Base-by-base conservation (phyloP, 805 yeast species). In the Saccharomycopsis olivae region DNA sequence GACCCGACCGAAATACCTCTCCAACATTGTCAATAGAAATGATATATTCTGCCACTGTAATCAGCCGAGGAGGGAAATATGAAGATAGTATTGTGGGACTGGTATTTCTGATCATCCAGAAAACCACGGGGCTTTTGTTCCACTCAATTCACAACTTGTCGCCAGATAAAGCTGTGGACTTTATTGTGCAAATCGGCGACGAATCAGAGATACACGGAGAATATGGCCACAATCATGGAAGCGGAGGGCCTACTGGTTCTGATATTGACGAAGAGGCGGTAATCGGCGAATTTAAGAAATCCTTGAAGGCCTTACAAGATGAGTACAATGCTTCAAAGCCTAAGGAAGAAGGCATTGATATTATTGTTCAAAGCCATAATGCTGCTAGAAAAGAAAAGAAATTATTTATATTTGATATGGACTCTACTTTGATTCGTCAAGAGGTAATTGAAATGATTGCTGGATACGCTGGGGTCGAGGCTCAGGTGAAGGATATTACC, bases 371-470 rank as follows among this genome's bases (percentile, higher is more conserved):
- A 49, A 53, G 47, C 28, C 49, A 55, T 23, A 49, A 52, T 33
- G 54, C 56, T 24, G 44, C 40, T 35, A 63, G 66, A 55, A 59
- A 55, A 51, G 18, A 43, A 20, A 56, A 57, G 53, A 71, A 74
- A 52, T 64, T 92, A 36, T 78, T 84, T 46, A 84, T 94, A 9
- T 92, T 92, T 55, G 99, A 92, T 53, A 92, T 92, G 98, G 99
- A 92, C 63, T 87, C 96, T 0, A 92, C 99, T 0, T 64, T 92
- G 54, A 92, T 92, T 49, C 78, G 82, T 57, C 97, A 92, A 60
- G 99, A 92, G 61, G 96, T 92, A 29, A 92, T 92, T 50, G 99
- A 92, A 55, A 60, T 92, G 54, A 89, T 92, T 49, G 98, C 98
- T 2, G 86, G 86, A 0, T 80, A 84, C 52, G 97, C 96, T n/a